phyloP scores from a whole-genome alignment of 2,329 filamentous ascomycete genomes.

The Thermoascus crustaceus region DNA sequence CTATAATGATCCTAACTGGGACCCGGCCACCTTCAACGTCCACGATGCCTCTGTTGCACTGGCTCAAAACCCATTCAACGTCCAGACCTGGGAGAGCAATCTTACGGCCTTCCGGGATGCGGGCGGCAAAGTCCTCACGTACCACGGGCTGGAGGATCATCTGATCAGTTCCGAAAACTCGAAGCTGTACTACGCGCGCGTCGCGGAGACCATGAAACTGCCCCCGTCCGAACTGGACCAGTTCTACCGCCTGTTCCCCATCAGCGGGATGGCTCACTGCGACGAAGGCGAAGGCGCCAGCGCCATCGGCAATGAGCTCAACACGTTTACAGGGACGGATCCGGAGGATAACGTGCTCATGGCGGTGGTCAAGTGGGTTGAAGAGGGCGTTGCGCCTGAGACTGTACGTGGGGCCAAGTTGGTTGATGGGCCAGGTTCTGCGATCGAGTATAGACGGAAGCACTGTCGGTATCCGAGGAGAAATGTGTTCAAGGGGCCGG shows the following conservation, averaged over 20 bases:
- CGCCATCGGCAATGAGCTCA: conserved; percentile 29
- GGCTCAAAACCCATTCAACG: conserved; percentile 39
- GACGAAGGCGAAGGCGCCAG: conserved; percentile 34
- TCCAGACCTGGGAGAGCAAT: conserved; percentile 34
- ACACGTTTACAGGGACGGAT: conserved; percentile 16
- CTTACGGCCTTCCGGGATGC: conserved; percentile 26
- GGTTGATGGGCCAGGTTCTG: conserved; percentile 31
- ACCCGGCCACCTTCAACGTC: conserved; percentile 28
- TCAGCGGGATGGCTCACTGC: conserved; percentile 51
- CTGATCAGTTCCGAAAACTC: conserved; percentile 46
- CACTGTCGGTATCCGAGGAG: conserved; percentile 38
- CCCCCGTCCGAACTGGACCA: conserved; percentile 26
- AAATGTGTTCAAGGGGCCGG: conserved; percentile 25
- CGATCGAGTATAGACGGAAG: conserved; percentile 37
- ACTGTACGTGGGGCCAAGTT: conserved; percentile 39
- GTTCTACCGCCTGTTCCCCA: conserved; percentile 42
- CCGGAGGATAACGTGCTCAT: conserved; percentile 41
- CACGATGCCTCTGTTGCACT: conserved; percentile 30
- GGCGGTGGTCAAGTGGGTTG: conserved; percentile 41
- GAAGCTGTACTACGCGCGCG: conserved; percentile 45
- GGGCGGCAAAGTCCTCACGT: conserved; percentile 38
- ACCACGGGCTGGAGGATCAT: conserved; percentile 37
- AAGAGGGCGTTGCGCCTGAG: conserved; percentile 12
- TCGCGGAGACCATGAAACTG: conserved; percentile 31
- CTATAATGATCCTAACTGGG: conserved; percentile 28